Conservation (phyloP, 805 yeast genomes). For the Saccharomycopsis sp. region DNA sequence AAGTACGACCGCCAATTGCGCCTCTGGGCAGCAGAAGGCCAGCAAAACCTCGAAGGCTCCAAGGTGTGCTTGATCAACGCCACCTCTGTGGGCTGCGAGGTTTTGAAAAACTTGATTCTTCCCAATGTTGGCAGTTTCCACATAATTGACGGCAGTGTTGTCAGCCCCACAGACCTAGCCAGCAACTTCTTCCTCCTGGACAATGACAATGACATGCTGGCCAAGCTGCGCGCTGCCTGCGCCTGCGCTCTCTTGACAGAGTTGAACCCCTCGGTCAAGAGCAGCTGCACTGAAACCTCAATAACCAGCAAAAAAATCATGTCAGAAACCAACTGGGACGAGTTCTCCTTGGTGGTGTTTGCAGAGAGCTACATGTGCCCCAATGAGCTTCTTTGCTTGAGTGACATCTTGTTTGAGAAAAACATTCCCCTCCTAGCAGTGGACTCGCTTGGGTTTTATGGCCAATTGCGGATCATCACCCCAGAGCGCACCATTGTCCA, state of each 20-base stretch:
- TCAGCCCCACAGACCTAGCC: slow-evolving; percentile 37
- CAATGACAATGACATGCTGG: slow-evolving; percentile 38
- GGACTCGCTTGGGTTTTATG: slow-evolving; percentile 56
- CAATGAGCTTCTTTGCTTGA: too few species aligned
- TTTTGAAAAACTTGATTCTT: slow-evolving; percentile 65
- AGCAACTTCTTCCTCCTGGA: slow-evolving; percentile 54
- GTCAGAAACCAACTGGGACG: slow-evolving; percentile 8
- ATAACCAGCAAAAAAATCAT: too few species aligned
- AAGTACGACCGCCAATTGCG: slow-evolving; percentile 84
- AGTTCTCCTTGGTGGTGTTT: slow-evolving; percentile 12
- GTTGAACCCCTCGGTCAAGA: slow-evolving; percentile 37
- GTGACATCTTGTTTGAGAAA: too few species aligned
- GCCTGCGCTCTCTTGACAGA: too few species aligned
- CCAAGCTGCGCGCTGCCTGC: too few species aligned
- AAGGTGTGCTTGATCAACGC: slow-evolving; percentile 56
- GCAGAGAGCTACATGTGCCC: too few species aligned
- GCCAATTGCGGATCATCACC: slow-evolving; percentile 43
- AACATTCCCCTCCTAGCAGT: slow-evolving; percentile 48
- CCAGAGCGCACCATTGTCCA: slow-evolving; percentile 61
- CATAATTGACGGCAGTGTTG: slow-evolving; percentile 40
- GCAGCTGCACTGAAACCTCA: not conserved
- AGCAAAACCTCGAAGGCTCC: slow-evolving; percentile 44
- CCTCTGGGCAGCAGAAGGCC: slow-evolving; percentile 80
- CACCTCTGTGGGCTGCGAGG: slow-evolving; percentile 52
- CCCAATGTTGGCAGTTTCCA: slow-evolving; percentile 66